Percentiles rank a stretch among this genome's conserved stretches.
phyloP scores from a whole-genome alignment of 495 filamentous ascomycete species.

The Neurospora sp. region DNA sequence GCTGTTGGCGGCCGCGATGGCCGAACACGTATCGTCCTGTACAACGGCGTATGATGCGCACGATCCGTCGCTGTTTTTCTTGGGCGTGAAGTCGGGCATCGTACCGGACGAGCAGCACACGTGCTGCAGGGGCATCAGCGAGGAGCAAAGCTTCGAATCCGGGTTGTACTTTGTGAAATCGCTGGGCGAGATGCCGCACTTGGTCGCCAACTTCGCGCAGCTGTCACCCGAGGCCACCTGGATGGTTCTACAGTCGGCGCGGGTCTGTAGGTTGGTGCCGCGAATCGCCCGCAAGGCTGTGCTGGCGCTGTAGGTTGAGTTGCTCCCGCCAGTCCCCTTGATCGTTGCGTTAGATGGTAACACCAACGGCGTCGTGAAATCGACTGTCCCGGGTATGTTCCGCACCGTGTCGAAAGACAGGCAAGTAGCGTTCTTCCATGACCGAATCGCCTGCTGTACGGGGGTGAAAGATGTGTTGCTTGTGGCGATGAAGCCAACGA shows the following conservation, averaged over 20 bases:
- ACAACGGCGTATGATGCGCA: constrained; percentile 29
- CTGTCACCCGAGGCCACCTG: constrained; percentile 22
- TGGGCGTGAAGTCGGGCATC: constrained; percentile 27
- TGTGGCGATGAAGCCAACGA: constrained; percentile 26
- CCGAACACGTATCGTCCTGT: constrained; percentile 23
- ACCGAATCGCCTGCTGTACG: constrained; percentile 22
- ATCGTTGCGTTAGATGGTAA: neutral
- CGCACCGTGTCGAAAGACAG: constrained; percentile 12
- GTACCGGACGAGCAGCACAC: constrained; percentile 39
- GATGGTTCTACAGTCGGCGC: constrained; percentile 13
- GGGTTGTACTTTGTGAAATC: constrained; percentile 35
- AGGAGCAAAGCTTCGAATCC: constrained; percentile 24
- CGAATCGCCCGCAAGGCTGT: neutral
- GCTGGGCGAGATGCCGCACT: constrained; percentile 29
- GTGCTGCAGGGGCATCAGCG: constrained; percentile 21
- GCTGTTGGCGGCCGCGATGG: constrained; percentile 15
- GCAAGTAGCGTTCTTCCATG: constrained; percentile 26
- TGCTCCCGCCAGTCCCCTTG: neutral
- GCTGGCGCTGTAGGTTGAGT: neutral
- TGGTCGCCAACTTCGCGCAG: constrained; percentile 26
- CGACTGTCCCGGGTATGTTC: constrained; percentile 11
- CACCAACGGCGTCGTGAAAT: constrained; percentile 8
- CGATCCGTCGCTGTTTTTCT: constrained; percentile 29
- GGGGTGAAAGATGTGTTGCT: constrained; percentile 22
- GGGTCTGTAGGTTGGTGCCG: neutral